Conservation (phyloP, 371 early-diverging fungal genomes). For the Mortierella sp. region DNA sequence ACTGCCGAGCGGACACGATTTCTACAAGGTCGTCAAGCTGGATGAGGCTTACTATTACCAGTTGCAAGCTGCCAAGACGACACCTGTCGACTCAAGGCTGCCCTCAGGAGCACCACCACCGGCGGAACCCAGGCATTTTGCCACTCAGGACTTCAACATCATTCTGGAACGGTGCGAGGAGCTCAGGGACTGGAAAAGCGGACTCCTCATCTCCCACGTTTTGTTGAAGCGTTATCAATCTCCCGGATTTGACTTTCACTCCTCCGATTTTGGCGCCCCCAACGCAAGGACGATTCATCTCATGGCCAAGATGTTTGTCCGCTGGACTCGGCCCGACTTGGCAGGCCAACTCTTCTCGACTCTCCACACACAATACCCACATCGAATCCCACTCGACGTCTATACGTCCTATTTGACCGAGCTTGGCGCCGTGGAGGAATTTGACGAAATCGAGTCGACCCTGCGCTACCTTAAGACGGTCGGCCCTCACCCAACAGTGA, state of each 20-base stretch:
- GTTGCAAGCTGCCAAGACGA: background rate
- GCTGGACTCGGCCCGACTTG: background rate
- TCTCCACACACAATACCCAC: conserved; percentile 24
- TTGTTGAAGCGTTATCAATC: conserved; percentile 25
- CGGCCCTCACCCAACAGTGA: conserved; percentile 31
- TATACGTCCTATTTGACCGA: conserved; percentile 19
- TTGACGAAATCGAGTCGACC: conserved; percentile 11
- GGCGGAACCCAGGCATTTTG: conserved; percentile 10
- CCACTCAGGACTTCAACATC: conserved; percentile 35
- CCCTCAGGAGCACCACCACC: background rate
- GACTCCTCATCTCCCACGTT: conserved; percentile 18
- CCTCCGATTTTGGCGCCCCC: conserved; percentile 15
- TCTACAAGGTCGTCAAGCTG: conserved; percentile 4
- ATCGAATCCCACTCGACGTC: conserved; percentile 34
- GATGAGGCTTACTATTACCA: conserved; percentile 15
- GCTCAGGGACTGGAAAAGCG: conserved; percentile 24
- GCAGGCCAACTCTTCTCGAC: conserved; percentile 2
- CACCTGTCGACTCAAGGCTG: background rate
- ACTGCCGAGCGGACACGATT: conserved; percentile 18
- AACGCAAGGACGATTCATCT: conserved; percentile 38
- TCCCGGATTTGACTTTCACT: conserved; percentile 20
- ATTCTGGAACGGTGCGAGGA: conserved; percentile 30
- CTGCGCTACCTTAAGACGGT: conserved; percentile 13
- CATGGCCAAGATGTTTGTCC: conserved; percentile 16
- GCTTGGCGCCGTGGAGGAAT: background rate